phyloP scores from a whole-genome alignment of 1,139 yeast genomes.

The Hanseniaspora gamundiae region DNA sequence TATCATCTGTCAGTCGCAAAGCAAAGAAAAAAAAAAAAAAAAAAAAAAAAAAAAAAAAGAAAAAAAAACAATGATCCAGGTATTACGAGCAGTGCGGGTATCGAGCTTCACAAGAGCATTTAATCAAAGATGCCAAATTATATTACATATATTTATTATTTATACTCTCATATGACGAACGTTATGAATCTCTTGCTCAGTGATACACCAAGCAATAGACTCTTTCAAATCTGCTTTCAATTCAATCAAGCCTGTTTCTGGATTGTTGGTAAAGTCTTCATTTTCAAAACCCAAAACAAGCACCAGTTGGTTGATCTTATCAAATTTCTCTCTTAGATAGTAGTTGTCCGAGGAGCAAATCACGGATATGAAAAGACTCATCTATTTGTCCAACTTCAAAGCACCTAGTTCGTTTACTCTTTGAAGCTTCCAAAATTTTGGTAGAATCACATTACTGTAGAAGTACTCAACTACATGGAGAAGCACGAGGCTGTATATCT shows the following conservation, averaged over 20 bases:
- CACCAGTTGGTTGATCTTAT: conserved; percentile 72
- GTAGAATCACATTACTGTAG: conserved; percentile 44
- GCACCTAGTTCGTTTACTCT: conserved; percentile 78
- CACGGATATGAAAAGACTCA: conserved; percentile 59
- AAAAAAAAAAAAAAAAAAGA: neutral
- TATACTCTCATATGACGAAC: conserved; percentile 39
- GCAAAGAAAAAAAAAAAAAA: conserved; percentile 4
- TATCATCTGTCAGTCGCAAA: conserved; percentile 12
- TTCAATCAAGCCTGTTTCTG: conserved; percentile 10
- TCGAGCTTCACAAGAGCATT: neutral
- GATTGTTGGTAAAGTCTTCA: conserved; percentile 45
- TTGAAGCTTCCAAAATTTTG: conserved; percentile 52
- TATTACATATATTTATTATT: neutral
- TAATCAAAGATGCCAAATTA: neutral
- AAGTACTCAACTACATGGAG: conserved; percentile 37
- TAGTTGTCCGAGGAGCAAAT: conserved; percentile 43
- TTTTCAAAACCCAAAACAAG: conserved; percentile 76
- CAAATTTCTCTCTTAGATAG: conserved; percentile 62
- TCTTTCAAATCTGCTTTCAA: conserved; percentile 28
- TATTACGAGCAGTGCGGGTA: neutral
- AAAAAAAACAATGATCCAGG: neutral
- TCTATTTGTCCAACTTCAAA: conserved; percentile 70
- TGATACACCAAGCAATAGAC: conserved; percentile 68
- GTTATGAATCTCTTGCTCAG: conserved; percentile 58
- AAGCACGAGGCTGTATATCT: conserved; percentile 38